Evolutionary conservation across 306 rosid species (phyloP), one percentile per base, ranked within the genome.

Genomic region (Glycyrrhiza uralensis): DNA sequence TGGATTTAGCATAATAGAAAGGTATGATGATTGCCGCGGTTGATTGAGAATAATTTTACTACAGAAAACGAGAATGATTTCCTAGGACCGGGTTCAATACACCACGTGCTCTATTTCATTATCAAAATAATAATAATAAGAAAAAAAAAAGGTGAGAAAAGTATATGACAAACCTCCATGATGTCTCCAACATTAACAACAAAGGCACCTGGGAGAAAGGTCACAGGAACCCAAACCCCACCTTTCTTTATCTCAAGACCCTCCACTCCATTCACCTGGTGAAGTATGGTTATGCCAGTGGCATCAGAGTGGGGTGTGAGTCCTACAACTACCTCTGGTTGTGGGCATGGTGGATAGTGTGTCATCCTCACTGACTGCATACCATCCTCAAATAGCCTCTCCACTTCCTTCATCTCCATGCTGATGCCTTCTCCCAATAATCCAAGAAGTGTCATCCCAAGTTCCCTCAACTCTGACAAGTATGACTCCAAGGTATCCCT

Each of bases 181-280:
- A 84, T 69, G 79, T 93, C 98, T n/a, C 98, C 98, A 15, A 90
- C 77, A 38, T 90, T 86, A 59, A 92, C 88, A 7, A 84, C 83
- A 76, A 92, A 84, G 65, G 93, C 91, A 49, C 78, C 57, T 18
- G 68, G 59, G 1, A 28, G 75, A 69, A 90, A 79, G 35, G 24
- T 81, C 5, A 88, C 87, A 1, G 93, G 91, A 38, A 82, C 75
- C 98, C 98, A 93, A 64, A 65, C 84, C 9, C 96, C 96, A 74
- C 76, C 84, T 76, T 74, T 93, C 51, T 87, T 90, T 18, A 90
- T 83, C 72, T 92, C 90, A 0, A 92, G 84, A 2, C 98, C 98
- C 23, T 81, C 79, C 7, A 86, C 90, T 56, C 87, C 98, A 56
- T 90, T 88, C 10, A 88, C 30, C 49, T 93, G 89, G 63, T 87